A percentile compares a stretch with the other conserved stretches of the same genome.
Evolutionary conservation across 306 rosid species (phyloP).

Genomic region (Styphnolobium japonicum): DNA sequence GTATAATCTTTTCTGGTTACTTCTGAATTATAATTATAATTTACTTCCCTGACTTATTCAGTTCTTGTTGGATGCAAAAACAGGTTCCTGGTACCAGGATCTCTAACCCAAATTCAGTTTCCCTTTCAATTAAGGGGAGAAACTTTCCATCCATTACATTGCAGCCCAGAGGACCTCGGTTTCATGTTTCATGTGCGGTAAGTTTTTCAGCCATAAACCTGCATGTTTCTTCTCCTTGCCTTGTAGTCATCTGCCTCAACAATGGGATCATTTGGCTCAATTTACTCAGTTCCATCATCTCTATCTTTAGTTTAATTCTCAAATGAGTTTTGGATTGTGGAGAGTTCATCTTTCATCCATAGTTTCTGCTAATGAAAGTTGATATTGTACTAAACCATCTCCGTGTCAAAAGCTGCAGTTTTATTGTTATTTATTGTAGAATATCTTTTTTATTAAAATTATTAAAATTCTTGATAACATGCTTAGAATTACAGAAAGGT

Average conservation of each 20-base stretch:
- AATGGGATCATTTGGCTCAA: not conserved
- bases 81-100: constrained; percentile 53
- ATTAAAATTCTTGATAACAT: not conserved
- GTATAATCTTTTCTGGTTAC: not conserved
- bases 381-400: not conserved
- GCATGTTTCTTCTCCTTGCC: not conserved
- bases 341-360: not conserved
- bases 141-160: constrained; percentile 50
- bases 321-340: not conserved
- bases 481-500: not conserved
- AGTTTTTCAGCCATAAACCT: constrained; percentile 24
- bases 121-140: constrained; percentile 51
- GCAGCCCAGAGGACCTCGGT: constrained; percentile 39
- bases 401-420: not conserved
- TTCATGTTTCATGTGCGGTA: constrained; percentile 67
- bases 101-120: constrained; percentile 53
- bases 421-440: not conserved
- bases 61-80: constrained; percentile 30
- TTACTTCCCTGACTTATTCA: not conserved
- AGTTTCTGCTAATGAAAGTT: constrained; percentile 18
- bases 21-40: not conserved
- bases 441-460: not conserved
- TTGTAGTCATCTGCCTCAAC: not conserved
- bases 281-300: not conserved
- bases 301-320: not conserved